phyloP scores from a whole-genome alignment of 1,139 yeast genomes.

The Arxiozyma slooffiae region DNA sequence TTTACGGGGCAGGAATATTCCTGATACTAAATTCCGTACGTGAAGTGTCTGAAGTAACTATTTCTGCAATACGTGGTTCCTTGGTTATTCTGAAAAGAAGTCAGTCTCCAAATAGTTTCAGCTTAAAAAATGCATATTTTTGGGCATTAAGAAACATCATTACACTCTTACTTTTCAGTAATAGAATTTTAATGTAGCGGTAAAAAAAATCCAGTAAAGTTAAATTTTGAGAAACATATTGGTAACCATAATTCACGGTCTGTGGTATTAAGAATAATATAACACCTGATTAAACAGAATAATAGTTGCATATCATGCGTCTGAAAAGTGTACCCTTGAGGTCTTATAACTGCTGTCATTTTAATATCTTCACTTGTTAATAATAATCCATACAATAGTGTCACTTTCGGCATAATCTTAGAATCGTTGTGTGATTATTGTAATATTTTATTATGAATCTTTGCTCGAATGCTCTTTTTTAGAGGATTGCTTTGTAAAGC shows the following conservation, averaged over 20 bases:
- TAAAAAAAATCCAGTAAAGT: constrained; percentile 79
- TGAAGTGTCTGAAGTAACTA: constrained; percentile 20
- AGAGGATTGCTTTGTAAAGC: constrained; percentile 51
- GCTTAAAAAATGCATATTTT: constrained; percentile 68
- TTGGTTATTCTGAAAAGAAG: constrained; percentile 39
- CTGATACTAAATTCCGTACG: constrained; percentile 33
- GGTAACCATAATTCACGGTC: constrained; percentile 88
- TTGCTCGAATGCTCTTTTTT: constrained; percentile 38
- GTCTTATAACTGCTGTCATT: constrained; percentile 52
- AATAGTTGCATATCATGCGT: constrained; percentile 59
- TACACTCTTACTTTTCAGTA: constrained; percentile 35
- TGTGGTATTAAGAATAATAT: constrained; percentile 23
- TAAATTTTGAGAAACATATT: constrained; percentile 82
- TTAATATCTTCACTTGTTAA: constrained; percentile 45
- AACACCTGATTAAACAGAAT: constrained; percentile 51
- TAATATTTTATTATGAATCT: constrained; percentile 30
- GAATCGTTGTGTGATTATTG: constrained; percentile 16
- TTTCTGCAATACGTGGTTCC: constrained; percentile 31
- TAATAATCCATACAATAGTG: constrained; percentile 52
- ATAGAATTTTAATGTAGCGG: constrained; percentile 58
- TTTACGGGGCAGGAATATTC: constrained; percentile 50
- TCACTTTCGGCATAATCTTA: constrained; percentile 22
- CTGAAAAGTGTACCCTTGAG: constrained; percentile 54
- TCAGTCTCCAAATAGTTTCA: constrained; percentile 50
- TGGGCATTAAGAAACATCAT: constrained; percentile 72